Evolutionary conservation across 345 rosid species (phyloP).

Genomic region (Odontarrhena argentea): DNA sequence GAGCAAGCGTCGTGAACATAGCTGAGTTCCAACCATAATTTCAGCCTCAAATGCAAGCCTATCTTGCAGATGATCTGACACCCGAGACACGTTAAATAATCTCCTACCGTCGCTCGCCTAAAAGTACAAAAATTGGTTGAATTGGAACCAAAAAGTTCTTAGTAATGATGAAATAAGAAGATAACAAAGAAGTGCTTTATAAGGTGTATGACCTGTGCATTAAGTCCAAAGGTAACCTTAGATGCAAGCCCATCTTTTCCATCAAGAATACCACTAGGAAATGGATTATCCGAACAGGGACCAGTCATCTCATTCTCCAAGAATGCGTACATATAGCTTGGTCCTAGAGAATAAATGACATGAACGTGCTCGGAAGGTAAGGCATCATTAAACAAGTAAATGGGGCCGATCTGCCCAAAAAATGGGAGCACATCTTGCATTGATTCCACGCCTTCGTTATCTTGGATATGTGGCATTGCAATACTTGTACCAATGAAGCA

Average conservation of each 20-base stretch:
- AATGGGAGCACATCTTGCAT: constrained; percentile 60
- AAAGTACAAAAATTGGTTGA: constrained; percentile 38
- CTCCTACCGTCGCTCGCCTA: constrained; percentile 92
- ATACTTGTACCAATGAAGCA: constrained; percentile 77
- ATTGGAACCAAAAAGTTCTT: constrained; percentile 29
- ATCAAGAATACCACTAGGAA: constrained; percentile 83
- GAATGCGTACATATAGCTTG: constrained; percentile 96
- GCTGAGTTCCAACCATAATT: constrained; percentile 74
- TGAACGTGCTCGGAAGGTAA: constrained; percentile 83
- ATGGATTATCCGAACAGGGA: constrained; percentile 53
- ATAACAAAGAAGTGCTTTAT: constrained; percentile 14
- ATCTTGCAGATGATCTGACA: constrained; percentile 61
- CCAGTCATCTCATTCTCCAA: constrained; percentile 70
- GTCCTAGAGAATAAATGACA: constrained; percentile 78
- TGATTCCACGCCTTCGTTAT: constrained; percentile 51
- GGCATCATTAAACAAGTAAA: constrained; percentile 81
- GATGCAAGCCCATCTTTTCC: constrained; percentile 91
- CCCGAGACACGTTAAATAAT: constrained; percentile 80
- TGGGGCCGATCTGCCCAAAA: constrained; percentile 93
- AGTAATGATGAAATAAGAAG: constrained; percentile 13
- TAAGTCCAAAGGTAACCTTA: constrained; percentile 84
- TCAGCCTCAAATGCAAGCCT: constrained; percentile 78
- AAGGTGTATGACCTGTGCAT: constrained; percentile 74
- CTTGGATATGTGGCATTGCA: constrained; percentile 57
- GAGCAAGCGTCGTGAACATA: constrained; percentile 90